Evolutionary conservation across 176 grass and related monocot genomes (phyloP).

Genomic region (Phyllostachys edulis): DNA sequence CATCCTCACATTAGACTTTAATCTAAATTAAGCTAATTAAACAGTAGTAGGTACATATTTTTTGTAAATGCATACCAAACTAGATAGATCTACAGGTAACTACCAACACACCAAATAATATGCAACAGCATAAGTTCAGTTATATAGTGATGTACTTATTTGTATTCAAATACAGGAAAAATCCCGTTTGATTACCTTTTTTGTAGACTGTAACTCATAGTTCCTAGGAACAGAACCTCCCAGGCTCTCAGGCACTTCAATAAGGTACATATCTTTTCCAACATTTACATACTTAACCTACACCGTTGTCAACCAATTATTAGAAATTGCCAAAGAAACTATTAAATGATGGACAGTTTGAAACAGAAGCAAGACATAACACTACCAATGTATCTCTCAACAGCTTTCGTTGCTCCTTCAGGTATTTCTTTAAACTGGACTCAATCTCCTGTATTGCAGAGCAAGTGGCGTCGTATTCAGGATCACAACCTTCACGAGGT

Average conservation of each 20-base stretch:
- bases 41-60: background rate
- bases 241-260: conserved; percentile 78
- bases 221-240: conserved; percentile 64
- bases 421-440: conserved; percentile 56
- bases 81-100: background rate
- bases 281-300: conserved; percentile 88
- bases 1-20: background rate
- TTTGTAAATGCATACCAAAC: background rate
- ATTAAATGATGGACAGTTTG: background rate
- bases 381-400: conserved; percentile 60
- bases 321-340: conserved; percentile 17
- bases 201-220: conserved; percentile 89
- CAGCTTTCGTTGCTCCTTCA: conserved; percentile 79
- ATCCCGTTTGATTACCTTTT: conserved; percentile 49
- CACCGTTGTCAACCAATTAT: conserved; percentile 4
- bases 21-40: background rate
- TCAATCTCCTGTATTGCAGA: conserved; percentile 62
- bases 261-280: conserved; percentile 82
- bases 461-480: conserved; percentile 69
- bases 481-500: conserved; percentile 81
- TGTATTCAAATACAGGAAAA: conserved; percentile 19
- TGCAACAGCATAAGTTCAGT: conserved; percentile 3
- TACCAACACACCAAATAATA: background rate
- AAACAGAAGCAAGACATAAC: conserved; percentile 8
- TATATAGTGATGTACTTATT: conserved; percentile 3